Conservation (phyloP, 495 filamentous ascomycete species). For the Neurospora sp. region DNA sequence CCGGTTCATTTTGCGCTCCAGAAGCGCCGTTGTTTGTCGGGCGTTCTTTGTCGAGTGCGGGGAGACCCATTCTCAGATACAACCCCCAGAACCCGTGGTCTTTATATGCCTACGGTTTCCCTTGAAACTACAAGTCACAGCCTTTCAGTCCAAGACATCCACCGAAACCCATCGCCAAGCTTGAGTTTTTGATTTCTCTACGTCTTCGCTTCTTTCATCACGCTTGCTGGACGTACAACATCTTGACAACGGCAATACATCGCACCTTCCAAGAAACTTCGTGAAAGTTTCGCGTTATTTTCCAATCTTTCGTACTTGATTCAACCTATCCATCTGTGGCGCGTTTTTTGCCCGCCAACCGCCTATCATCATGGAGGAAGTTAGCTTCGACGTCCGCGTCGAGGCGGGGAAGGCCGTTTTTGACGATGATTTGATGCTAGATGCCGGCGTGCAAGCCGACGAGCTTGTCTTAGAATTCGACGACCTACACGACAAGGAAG, state of each 20-base stretch:
- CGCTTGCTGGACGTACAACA: not conserved
- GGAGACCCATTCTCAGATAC: not conserved
- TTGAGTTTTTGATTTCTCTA: not conserved
- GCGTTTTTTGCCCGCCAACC: not conserved
- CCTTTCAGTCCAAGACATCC: not conserved
- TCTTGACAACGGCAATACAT: not conserved
- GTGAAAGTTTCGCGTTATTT: not conserved
- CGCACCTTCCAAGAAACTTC: not conserved
- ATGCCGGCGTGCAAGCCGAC: conserved; percentile 13
- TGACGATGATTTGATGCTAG: conserved; percentile 17
- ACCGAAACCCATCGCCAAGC: not conserved
- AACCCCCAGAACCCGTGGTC: not conserved
- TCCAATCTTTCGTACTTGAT: not conserved
- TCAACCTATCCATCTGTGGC: not conserved
- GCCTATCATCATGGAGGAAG: conserved; percentile 15
- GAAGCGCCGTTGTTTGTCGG: not conserved
- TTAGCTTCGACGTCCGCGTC: conserved; percentile 6
- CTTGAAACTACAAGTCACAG: not conserved
- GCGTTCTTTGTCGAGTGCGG: not conserved
- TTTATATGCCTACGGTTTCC: not conserved
- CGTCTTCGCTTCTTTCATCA: not conserved
- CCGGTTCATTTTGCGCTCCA: not conserved
- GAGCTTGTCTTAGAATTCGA: conserved; percentile 24
- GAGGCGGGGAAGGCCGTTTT: conserved; percentile 15
- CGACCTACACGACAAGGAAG: conserved; percentile 7